Conservation (phyloP, 495 filamentous ascomycete genomes). For the Copromyces sp. region DNA sequence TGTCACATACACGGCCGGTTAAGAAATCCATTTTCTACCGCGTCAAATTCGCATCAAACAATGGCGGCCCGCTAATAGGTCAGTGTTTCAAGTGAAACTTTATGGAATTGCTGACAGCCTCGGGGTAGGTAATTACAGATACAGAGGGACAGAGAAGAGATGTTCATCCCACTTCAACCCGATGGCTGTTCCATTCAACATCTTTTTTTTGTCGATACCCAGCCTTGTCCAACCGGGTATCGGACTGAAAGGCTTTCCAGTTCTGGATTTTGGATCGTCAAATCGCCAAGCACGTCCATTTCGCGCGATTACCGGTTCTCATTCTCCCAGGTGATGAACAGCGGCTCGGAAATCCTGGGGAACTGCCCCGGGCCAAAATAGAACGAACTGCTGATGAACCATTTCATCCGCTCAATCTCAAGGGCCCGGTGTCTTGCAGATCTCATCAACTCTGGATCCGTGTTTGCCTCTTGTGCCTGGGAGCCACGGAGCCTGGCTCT, state of each 20-base stretch:
- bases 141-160: not conserved
- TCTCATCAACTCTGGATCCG: not conserved
- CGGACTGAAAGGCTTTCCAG: not conserved
- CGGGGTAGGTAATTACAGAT: not conserved
- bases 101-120: not conserved
- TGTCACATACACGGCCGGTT: too few species aligned
- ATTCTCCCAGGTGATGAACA: not conserved
- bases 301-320: not conserved
- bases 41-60: not conserved
- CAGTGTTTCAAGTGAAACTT: not conserved
- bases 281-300: not conserved
- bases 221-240: not conserved
- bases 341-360: not conserved
- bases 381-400: not conserved
- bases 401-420: not conserved
- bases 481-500: not conserved
- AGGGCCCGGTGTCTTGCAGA: not conserved
- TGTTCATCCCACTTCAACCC: not conserved
- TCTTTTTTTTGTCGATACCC: not conserved
- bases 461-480: not conserved
- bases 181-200: not conserved
- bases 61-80: not conserved
- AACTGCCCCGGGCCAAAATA: not conserved
- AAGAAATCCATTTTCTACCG: not conserved
- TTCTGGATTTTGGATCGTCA: not conserved